Percentiles rank a stretch among this genome's conserved stretches.
These are phyloP conservation scores for Scytalidium sp. DNA, from an alignment of 2,329 filamentous ascomycete genomes.

Conservation along the genomic window DNA sequence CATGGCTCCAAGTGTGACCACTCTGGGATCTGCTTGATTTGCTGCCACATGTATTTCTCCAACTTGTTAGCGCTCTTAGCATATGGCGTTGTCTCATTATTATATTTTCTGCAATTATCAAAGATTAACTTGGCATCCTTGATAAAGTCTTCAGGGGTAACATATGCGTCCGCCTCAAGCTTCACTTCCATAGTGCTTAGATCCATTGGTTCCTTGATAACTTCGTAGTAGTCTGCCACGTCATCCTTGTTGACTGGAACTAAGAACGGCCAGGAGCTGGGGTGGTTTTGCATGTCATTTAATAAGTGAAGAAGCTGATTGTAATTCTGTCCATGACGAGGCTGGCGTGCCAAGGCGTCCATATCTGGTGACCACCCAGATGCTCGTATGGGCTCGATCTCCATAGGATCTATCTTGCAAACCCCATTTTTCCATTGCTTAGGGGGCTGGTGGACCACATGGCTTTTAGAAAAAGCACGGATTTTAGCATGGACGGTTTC, in stretches of 20 bases:
- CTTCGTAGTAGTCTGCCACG: slow-evolving; percentile 97
- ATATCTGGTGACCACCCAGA: slow-evolving; percentile 97
- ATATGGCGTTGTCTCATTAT: slow-evolving; percentile 92
- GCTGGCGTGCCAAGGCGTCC: slow-evolving; percentile 93
- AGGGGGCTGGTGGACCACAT: slow-evolving; percentile 82
- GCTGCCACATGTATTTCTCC: slow-evolving; percentile 92
- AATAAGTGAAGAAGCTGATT: slow-evolving; percentile 89
- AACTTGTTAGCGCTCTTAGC: slow-evolving; percentile 93
- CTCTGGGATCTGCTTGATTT: slow-evolving; percentile 88
- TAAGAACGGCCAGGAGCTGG: slow-evolving; percentile 90
- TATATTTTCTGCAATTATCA: slow-evolving; percentile 93
- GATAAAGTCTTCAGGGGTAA: slow-evolving; percentile 88
- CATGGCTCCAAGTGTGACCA: slow-evolving; percentile 60
- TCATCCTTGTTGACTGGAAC: slow-evolving; percentile 93
- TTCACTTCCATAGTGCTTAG: slow-evolving; percentile 93
- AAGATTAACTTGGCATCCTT: slow-evolving; percentile 86
- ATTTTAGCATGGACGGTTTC: slow-evolving; percentile 95
- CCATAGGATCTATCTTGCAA: slow-evolving; percentile 76
- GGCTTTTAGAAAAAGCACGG: slow-evolving; percentile 81
- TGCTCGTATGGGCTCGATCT: slow-evolving; percentile 82
- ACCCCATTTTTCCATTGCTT: slow-evolving; percentile 79
- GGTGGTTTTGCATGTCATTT: slow-evolving; percentile 93
- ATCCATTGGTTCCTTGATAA: slow-evolving; percentile 98
- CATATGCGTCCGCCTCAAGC: slow-evolving; percentile 89
- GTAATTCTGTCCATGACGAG: slow-evolving; percentile 94